Percentiles rank a stretch among this genome's conserved stretches.
These are phyloP conservation scores for Silene coronaria DNA, from an alignment of 179 eudicot genomes.

Conservation along the genomic window DNA sequence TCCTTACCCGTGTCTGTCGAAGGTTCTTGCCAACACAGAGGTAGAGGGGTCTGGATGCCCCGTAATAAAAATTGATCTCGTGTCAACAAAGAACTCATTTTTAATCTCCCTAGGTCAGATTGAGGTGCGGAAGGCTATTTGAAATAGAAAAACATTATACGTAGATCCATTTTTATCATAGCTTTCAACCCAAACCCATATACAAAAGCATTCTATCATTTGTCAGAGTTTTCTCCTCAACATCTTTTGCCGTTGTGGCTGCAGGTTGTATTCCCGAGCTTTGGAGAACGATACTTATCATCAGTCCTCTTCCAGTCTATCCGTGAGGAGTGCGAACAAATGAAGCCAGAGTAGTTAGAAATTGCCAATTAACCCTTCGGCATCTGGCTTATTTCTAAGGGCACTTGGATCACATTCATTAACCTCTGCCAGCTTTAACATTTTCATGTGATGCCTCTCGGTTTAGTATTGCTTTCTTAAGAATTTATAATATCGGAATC, in stretches of 20 bases:
- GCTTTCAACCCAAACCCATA: no score
- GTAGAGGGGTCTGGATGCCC: no score
- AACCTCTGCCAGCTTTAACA: neutral
- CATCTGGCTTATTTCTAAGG: neutral
- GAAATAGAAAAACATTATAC: no score
- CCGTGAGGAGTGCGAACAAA: conserved; percentile 75
- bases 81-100: no score
- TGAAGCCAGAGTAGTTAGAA: conserved; percentile 57
- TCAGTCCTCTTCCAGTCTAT: conserved; percentile 71
- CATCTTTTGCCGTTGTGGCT: conserved; percentile 2
- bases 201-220: no score
- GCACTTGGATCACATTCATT: neutral
- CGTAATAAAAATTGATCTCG: no score
- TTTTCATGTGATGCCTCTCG: no score
- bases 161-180: no score
- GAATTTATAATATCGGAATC: neutral
- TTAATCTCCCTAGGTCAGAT: no score
- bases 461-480: neutral
- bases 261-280: conserved; percentile 89
- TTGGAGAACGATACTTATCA: conserved; percentile 81
- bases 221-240: neutral
- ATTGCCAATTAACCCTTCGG: neutral
- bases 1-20: neutral
- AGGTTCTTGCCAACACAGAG: neutral
- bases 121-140: no score